Conservation (phyloP, 306 rosid genomes). For the Abrus pulchellus region DNA sequence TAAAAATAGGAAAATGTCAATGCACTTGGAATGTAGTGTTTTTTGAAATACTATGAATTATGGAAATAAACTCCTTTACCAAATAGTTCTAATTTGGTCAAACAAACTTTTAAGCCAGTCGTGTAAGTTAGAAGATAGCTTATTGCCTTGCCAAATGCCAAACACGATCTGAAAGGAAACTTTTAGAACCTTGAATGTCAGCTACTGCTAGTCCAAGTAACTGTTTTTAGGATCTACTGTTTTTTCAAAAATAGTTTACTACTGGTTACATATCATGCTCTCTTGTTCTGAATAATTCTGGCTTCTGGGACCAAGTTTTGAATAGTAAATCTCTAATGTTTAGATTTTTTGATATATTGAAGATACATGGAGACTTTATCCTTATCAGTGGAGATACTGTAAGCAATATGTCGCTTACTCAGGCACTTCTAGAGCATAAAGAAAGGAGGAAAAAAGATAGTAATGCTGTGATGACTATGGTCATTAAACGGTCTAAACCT, state of each 20-base stretch:
- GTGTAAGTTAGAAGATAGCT: too few relatives aligned
- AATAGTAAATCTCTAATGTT: conserved; percentile 43
- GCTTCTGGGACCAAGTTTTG: neutral
- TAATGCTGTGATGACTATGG: conserved; percentile 97
- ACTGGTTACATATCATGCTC: conserved; percentile 13
- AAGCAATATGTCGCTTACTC: conserved; percentile 97
- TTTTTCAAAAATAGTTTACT: neutral
- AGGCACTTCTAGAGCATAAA: conserved; percentile 88
- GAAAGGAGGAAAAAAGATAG: conserved; percentile 92
- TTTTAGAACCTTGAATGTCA: conserved; percentile 4
- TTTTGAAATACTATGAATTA: too few relatives aligned
- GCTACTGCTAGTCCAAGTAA: neutral
- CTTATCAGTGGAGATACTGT: conserved; percentile 96
- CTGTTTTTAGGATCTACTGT: conserved; percentile 12
- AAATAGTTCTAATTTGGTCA: too few relatives aligned
- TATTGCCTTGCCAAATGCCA: too few relatives aligned
- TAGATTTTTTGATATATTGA: conserved; percentile 50
- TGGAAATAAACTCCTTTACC: too few relatives aligned
- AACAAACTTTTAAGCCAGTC: too few relatives aligned
- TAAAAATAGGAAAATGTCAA: too few relatives aligned
- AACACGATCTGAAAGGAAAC: neutral
- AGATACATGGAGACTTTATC: conserved; percentile 98
- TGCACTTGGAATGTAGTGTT: too few relatives aligned
- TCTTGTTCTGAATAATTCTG: neutral
- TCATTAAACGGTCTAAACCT: conserved; percentile 89